These are phyloP conservation scores for Phialemonium atrogriseum DNA, from an alignment of 2,329 filamentous ascomycete genomes.

Conservation along the genomic window DNA sequence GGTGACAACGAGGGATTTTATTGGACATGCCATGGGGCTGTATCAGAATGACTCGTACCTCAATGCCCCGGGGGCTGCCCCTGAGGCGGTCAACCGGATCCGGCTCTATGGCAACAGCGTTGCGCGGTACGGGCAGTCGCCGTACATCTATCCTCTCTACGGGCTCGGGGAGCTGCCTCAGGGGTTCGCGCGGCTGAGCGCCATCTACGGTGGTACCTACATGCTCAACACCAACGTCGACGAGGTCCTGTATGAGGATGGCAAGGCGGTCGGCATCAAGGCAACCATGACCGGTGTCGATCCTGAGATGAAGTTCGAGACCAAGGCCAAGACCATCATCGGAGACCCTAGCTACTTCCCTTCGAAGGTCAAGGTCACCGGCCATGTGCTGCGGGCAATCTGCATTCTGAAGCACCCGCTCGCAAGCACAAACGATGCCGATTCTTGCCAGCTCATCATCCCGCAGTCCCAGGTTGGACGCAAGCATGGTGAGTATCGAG, in stretches of 20 bases:
- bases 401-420: constrained; percentile 96
- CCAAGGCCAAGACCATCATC: constrained; percentile 91
- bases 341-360: constrained; percentile 97
- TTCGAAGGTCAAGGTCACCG: constrained; percentile 75
- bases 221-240: constrained; percentile 97
- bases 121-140: constrained; percentile 94
- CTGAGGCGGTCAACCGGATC: constrained; percentile 85
- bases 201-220: constrained; percentile 98
- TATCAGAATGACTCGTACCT: constrained; percentile 89
- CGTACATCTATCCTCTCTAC: constrained; percentile 98
- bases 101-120: constrained; percentile 96
- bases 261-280: constrained; percentile 91
- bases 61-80: constrained; percentile 60
- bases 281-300: constrained; percentile 89
- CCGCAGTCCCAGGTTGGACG: constrained; percentile 95
- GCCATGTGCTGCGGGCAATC: constrained; percentile 90
- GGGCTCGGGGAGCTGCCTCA: constrained; percentile 95
- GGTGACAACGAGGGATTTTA: constrained; percentile 81
- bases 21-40: constrained; percentile 96
- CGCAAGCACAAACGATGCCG: constrained; percentile 77
- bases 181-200: constrained; percentile 92
- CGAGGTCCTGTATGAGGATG: constrained; percentile 76
- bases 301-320: constrained; percentile 84
- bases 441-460: constrained; percentile 93
- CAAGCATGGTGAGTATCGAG: constrained; percentile 81